phyloP scores from a whole-genome alignment of 2,329 filamentous ascomycete genomes.

The Fusarium pilosicola region DNA sequence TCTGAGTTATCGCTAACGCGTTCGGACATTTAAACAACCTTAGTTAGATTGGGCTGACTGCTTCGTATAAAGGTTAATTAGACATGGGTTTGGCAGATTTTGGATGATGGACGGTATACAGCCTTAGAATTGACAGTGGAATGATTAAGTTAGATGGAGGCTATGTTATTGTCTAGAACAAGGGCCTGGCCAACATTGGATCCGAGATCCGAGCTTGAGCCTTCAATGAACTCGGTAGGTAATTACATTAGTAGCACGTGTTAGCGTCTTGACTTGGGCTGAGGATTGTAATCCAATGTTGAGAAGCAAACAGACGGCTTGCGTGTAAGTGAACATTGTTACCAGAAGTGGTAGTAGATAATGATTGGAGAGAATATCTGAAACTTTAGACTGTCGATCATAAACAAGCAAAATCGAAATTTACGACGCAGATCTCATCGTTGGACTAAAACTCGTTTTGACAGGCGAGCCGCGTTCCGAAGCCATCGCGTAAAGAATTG shows the following conservation, averaged over 20 bases:
- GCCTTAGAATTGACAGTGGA: not conserved
- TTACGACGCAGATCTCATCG: not conserved
- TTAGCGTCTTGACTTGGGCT: not conserved
- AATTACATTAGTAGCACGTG: not conserved
- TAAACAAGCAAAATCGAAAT: not conserved
- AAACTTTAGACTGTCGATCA: slow-evolving; percentile 1
- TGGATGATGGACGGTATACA: not conserved
- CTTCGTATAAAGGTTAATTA: not conserved
- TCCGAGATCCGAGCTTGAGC: not conserved
- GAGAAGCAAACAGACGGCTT: not conserved
- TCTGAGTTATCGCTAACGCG: not conserved
- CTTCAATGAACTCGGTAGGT: not conserved
- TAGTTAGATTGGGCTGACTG: not conserved
- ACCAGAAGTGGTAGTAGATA: not conserved
- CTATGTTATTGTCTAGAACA: not conserved
- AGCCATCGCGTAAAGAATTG: slow-evolving; percentile 18
- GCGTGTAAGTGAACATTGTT: not conserved
- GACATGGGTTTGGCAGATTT: not conserved
- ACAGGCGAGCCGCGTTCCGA: slow-evolving; percentile 29
- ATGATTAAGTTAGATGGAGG: not conserved
- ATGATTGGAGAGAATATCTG: not conserved
- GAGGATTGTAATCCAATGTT: not conserved
- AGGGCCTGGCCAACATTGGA: not conserved
- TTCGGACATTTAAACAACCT: not conserved
- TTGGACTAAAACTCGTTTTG: not conserved